Conservation (phyloP, 202 grass and related monocot species). For the Saccharum hybrid region DNA sequence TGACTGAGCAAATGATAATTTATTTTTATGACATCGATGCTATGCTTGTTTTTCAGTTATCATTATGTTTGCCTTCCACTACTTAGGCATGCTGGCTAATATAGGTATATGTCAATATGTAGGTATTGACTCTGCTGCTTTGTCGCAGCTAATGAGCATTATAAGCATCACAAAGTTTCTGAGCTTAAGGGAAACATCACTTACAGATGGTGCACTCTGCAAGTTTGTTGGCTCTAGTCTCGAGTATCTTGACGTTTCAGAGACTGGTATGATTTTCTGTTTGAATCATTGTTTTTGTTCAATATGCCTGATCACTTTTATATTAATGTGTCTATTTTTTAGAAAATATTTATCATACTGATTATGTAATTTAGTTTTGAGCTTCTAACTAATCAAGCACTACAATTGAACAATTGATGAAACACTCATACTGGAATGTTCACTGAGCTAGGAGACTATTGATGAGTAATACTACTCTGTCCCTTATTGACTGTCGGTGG, state of each 20-base stretch:
- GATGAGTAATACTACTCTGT: background rate
- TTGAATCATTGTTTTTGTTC: slow-evolving; percentile 21
- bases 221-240: slow-evolving; percentile 62
- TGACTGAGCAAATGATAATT: slow-evolving; percentile 18
- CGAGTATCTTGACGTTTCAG: slow-evolving; percentile 78
- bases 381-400: background rate
- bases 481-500: too few species aligned
- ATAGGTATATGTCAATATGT: slow-evolving; percentile 36
- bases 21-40: slow-evolving; percentile 7
- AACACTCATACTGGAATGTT: slow-evolving; percentile 1
- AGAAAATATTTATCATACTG: background rate
- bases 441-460: slow-evolving; percentile 7
- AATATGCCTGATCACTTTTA: slow-evolving; percentile 14
- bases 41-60: slow-evolving; percentile 19
- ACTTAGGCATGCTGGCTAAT: slow-evolving; percentile 37
- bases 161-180: slow-evolving; percentile 55
- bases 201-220: slow-evolving; percentile 59
- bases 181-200: slow-evolving; percentile 68
- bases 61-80: background rate
- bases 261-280: slow-evolving; percentile 67
- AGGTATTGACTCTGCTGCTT: slow-evolving; percentile 61
- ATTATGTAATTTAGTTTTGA: background rate
- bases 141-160: slow-evolving; percentile 66
- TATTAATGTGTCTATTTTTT: background rate
- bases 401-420: slow-evolving; percentile 10